Evolutionary conservation across 768 basidiomycete species (phyloP), one percentile per base, ranked within the genome.

Genomic region (Lentinula lateritia): DNA sequence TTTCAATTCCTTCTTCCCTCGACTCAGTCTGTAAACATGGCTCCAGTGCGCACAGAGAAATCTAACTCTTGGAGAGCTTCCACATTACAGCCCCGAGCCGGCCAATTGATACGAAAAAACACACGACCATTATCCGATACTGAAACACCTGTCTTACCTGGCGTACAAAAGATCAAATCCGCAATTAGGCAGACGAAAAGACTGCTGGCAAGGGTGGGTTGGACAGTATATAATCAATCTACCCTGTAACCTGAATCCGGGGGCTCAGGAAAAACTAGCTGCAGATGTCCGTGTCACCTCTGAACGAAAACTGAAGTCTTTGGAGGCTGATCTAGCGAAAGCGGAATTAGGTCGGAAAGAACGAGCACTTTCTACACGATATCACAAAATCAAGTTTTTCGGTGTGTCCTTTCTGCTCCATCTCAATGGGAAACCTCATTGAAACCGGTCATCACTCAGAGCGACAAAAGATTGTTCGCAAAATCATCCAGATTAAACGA

Each of bases 301-400:
- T 0, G 90, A 96, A 73, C 82, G 95, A 52, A 80, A 91, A 61
- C 69, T 92, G 43, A 88, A 84, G 67, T 80, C 86, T 0, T 81
- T 97, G 2, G 86, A 95, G 70, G 80, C 75, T 6, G 93, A 94
- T 66, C 78, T 95, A 13, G 80, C 76, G 28, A 80, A 77, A 59
- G 89, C 89, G 0, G 86, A 90, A 72, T 67, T 71, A 23, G 78
- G 81, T 39, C 80, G 80, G 52, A 88, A 87, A 70, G 92, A 93
- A 72, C 84, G 89, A 50, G 76, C 86, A 46, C 78, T 92, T 66
- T 90, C 92, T 0, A 73, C 82, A 43, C 83, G 83, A 63, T 98
- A 98, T 72, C 94, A 95, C 67, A 93, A 87, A 76, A 77, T 95
- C 67, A 95, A 93, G 72, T 98, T 98, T 75, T 97, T 98, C 64